Base-by-base conservation (phyloP, 1,139 yeast species). In the Geotrichum citri-aurantii region DNA sequence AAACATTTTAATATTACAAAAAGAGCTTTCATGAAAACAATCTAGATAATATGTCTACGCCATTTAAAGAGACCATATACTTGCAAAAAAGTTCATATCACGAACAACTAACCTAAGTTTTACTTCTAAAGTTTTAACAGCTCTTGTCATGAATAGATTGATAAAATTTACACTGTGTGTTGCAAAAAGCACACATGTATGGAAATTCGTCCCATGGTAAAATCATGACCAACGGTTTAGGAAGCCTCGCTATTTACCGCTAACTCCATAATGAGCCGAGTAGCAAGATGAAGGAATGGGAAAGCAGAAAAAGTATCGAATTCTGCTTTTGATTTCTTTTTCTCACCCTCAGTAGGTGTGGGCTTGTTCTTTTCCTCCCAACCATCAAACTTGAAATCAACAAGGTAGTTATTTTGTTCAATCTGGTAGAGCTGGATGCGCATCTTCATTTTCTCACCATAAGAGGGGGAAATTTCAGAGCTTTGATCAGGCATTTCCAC, bases 371-470 rank as follows among this genome's bases (percentile, higher is more conserved):
- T 67, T 63, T 66, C 75, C 68, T 91, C 97, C 96, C 97, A 93
- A 4, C 99, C 99, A 69, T 93, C 98, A 71, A 93, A 93, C 74
- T 93, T 93, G 77, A 95, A 95, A 72, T 95, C 99, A 31, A 95
- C 99, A 62, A 93, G 79, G 70, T 93, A 93, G 71, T 93, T 93
- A 72, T 93, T 92, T 54, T 96, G 96, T 70, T 95, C 99, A 64
- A 93, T 80, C 71, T 93, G 98, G 75, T 92, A 93, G 62, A 93
- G 80, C 72, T 95, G 99, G 63, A 93, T 93, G 68, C 92, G 95
- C 97, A 93, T 92, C 75, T 89, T 92, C 95, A 95, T 89, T 77
- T 87, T 77, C 12, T 59, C 56, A 12, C 51, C 53, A 17, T 57
- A 55, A 31, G 57, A 42, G 44, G 60, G 58, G 19, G 63, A 56